A percentile compares a stretch with the other conserved stretches of the same genome.
Conservation (phyloP, 176 grass and related monocot genomes). For the Avena insularis region DNA sequence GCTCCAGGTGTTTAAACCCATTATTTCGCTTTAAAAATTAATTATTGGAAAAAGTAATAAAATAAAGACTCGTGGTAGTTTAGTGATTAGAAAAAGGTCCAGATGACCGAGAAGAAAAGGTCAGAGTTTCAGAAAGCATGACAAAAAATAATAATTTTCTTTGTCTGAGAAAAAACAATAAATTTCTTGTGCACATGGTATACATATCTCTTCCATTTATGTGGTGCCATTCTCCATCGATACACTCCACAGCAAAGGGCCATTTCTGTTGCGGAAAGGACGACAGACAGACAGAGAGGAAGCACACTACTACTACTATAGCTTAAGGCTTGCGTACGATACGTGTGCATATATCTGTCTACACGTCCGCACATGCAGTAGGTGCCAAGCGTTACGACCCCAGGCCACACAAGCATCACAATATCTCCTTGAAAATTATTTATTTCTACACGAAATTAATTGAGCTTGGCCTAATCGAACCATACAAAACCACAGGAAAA, state of each 20-base stretch:
- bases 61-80: neutral
- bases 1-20: too few species aligned
- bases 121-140: neutral
- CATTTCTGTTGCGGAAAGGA: conserved; percentile 40
- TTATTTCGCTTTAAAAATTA: too few species aligned
- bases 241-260: neutral
- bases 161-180: neutral
- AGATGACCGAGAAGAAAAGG: neutral
- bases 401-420: conserved; percentile 13
- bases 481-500: neutral
- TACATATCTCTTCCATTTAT: neutral
- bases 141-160: neutral
- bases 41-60: too few species aligned
- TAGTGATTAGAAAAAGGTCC: neutral
- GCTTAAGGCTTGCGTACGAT: neutral
- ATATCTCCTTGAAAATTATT: conserved; percentile 6
- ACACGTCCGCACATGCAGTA: conserved; percentile 54
- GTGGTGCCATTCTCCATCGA: neutral
- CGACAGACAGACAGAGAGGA: conserved; percentile 23
- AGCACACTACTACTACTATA: neutral
- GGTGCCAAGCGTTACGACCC: conserved; percentile 47
- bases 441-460: conserved; percentile 39
- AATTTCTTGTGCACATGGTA: neutral
- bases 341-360: conserved; percentile 38
- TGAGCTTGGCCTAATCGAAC: conserved; percentile 26